These are phyloP conservation scores for Draba incana DNA, from an alignment of 345 rosid species.

Conservation along the genomic window DNA sequence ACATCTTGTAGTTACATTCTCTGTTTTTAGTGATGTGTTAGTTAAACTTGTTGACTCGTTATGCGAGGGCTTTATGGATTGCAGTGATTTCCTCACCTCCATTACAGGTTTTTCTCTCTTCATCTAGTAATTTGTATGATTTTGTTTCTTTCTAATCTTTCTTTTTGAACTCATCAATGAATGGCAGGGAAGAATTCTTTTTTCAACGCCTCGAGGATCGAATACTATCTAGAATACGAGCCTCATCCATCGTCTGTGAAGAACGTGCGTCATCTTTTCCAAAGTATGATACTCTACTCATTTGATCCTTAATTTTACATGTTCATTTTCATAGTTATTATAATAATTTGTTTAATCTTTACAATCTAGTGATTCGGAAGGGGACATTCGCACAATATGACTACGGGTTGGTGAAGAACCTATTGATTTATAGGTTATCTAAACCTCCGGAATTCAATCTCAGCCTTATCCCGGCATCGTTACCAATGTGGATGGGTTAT, in stretches of 20 bases:
- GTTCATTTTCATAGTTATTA: no score
- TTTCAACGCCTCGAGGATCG: constrained; percentile 67
- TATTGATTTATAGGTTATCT: constrained; percentile 53
- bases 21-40: constrained; percentile 57
- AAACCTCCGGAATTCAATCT: constrained; percentile 79
- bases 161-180: constrained; percentile 15
- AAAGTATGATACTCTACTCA: constrained; percentile 55
- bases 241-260: constrained; percentile 92
- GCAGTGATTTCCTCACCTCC: constrained; percentile 73
- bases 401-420: constrained; percentile 71
- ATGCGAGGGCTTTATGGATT: constrained; percentile 45
- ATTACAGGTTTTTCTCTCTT: constrained; percentile 62
- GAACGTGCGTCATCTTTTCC: constrained; percentile 89
- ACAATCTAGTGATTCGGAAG: constrained; percentile 77
- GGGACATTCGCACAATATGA: constrained; percentile 79
- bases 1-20: constrained; percentile 16
- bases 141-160: not conserved
- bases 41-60: not conserved
- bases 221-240: constrained; percentile 71
- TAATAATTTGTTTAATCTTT: not conserved
- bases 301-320: not conserved
- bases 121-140: not conserved
- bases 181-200: constrained; percentile 83
- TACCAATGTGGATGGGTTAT: constrained; percentile 89
- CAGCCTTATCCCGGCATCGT: constrained; percentile 56